phyloP scores from a whole-genome alignment of 23 red algal species.

The Porphyridium purpureum region DNA sequence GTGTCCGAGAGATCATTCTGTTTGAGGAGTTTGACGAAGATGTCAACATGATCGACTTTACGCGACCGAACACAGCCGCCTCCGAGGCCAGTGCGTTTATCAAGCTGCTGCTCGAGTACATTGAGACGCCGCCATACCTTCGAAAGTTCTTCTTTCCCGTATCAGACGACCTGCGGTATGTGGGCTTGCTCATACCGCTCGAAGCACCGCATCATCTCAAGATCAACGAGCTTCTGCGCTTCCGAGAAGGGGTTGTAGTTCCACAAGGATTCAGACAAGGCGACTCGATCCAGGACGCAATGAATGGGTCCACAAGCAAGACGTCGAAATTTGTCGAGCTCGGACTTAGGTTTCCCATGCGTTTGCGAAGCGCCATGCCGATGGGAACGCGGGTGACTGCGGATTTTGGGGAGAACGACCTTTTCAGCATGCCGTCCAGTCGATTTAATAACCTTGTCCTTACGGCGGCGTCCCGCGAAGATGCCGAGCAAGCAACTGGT shows the following conservation, averaged over 20 bases:
- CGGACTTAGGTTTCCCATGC: too few species aligned
- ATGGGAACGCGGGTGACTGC: conserved; percentile 48
- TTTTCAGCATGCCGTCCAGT: too few species aligned
- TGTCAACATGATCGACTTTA: too few species aligned
- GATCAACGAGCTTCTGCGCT: conserved; percentile 29
- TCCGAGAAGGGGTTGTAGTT: conserved; percentile 73
- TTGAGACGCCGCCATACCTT: conserved; percentile 94
- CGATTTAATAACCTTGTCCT: too few species aligned
- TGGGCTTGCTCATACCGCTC: conserved; percentile 85
- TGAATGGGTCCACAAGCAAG: too few species aligned
- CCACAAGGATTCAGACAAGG: background rate
- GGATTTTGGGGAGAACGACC: conserved; percentile 47
- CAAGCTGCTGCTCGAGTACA: conserved; percentile 51
- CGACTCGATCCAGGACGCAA: too few species aligned
- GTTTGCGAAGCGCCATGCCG: too few species aligned
- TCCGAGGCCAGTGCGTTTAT: too few species aligned
- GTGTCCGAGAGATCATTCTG: conserved; percentile 61
- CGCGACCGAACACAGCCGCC: too few species aligned
- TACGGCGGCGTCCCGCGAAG: too few species aligned
- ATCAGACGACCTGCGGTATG: conserved; percentile 36
- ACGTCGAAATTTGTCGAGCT: too few species aligned
- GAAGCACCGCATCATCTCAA: conserved; percentile 83
- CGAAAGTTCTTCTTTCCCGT: conserved; percentile 71
- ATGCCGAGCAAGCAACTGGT: background rate
- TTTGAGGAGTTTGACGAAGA: too few species aligned